Percentiles rank a stretch among this genome's conserved stretches.
These are phyloP conservation scores for Tilletia caries DNA, from an alignment of 1,284 basidiomycete genomes.

Conservation along the genomic window DNA sequence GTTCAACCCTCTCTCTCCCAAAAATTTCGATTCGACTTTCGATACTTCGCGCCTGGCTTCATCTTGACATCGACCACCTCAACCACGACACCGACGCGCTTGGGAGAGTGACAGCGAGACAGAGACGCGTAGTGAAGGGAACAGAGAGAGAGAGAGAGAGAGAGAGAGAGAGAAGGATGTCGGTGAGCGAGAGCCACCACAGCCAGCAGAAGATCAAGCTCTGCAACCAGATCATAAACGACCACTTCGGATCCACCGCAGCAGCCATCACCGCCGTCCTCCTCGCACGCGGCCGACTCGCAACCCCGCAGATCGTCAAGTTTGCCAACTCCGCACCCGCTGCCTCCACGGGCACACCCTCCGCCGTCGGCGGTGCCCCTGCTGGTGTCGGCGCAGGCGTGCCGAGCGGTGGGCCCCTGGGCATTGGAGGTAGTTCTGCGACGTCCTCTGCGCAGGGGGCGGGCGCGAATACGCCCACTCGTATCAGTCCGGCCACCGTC, in stretches of 20 bases:
- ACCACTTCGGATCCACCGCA: conserved; percentile 74
- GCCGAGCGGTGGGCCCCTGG: conserved; percentile 3
- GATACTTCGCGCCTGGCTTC: too few relatives aligned
- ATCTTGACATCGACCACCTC: too few relatives aligned
- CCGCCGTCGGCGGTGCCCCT: conserved; percentile 24
- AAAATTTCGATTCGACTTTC: too few relatives aligned
- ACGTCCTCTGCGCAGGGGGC: conserved; percentile 16
- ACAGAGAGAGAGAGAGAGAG: too few relatives aligned
- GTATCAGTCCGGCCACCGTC: conserved; percentile 55
- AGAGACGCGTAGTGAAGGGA: too few relatives aligned
- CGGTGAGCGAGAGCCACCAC: conserved; percentile 17
- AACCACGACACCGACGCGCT: too few relatives aligned
- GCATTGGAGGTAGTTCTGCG: conserved; percentile 24
- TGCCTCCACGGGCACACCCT: conserved; percentile 14
- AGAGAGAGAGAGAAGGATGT: not conserved
- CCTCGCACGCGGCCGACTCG: conserved; percentile 78
- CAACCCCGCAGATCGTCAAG: conserved; percentile 59
- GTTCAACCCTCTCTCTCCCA: too few relatives aligned
- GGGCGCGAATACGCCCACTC: conserved; percentile 10
- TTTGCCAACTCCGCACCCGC: conserved; percentile 36
- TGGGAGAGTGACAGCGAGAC: too few relatives aligned
- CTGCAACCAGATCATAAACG: conserved; percentile 70
- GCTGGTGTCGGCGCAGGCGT: not conserved
- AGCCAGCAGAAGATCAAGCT: conserved; percentile 56
- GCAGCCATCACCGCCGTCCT: conserved; percentile 74